phyloP scores from a whole-genome alignment of 306 rosid genomes.

The Vigna mungo region DNA sequence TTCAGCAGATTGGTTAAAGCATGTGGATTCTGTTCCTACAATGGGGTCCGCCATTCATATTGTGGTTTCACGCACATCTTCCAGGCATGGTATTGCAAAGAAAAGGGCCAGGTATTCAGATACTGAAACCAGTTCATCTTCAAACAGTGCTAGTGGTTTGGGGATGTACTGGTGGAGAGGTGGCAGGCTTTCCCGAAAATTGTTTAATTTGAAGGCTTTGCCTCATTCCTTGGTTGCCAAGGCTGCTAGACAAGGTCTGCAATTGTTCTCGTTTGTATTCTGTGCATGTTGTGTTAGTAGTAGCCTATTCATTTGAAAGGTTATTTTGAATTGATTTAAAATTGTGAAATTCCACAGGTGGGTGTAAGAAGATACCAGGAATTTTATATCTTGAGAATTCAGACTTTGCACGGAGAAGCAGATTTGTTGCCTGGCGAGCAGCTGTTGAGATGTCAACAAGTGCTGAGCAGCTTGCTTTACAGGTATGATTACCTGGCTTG shows the following conservation, averaged over 20 bases:
- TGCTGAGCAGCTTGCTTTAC: conserved; percentile 89
- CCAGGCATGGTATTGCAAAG: conserved; percentile 67
- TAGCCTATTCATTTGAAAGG: conserved; percentile 51
- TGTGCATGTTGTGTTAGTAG: conserved; percentile 45
- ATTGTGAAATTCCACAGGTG: conserved; percentile 76
- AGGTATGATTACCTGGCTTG: conserved; percentile 58
- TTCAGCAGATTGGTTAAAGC: conserved; percentile 86
- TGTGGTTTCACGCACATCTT: conserved; percentile 64
- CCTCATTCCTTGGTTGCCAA: conserved; percentile 78
- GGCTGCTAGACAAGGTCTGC: conserved; percentile 95
- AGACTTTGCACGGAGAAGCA: conserved; percentile 88
- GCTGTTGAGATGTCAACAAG: conserved; percentile 85
- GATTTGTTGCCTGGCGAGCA: conserved; percentile 84
- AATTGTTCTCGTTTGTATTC: conserved; percentile 40
- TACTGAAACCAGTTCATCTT: conserved; percentile 66
- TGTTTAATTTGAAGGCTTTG: conserved; percentile 84
- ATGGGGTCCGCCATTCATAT: conserved; percentile 91
- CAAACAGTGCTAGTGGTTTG: conserved; percentile 73
- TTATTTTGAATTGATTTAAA: conserved; percentile 58
- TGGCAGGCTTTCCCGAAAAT: conserved; percentile 84
- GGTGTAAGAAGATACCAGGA: conserved; percentile 82
- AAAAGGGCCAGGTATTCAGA: conserved; percentile 75
- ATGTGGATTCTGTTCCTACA: conserved; percentile 76
- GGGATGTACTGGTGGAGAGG: conserved; percentile 97
- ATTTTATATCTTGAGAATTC: conserved; percentile 91